A percentile compares a stretch with the other conserved stretches of the same genome.
Evolutionary conservation across 371 early-diverging fungal genomes (phyloP).

Genomic region (Capillidium heterosporum): DNA sequence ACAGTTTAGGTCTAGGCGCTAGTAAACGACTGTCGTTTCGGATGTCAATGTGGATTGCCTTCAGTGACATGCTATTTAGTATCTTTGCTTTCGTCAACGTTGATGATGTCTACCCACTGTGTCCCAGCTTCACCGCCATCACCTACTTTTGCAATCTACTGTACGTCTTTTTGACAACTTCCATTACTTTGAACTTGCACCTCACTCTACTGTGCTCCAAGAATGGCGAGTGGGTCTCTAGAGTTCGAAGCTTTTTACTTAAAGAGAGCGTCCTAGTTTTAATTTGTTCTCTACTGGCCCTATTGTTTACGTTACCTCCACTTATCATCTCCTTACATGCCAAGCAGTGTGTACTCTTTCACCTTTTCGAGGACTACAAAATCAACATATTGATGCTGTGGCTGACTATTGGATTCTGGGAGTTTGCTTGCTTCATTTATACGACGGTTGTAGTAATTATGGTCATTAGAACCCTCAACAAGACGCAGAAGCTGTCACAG

Average conservation of each 20-base stretch:
- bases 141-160: not conserved
- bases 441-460: not conserved
- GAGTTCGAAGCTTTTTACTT: not conserved
- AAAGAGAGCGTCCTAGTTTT: not conserved
- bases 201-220: not conserved
- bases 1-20: not conserved
- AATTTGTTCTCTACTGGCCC: not conserved
- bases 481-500: not conserved
- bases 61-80: not conserved
- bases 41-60: constrained; percentile 1
- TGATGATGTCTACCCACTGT: not conserved
- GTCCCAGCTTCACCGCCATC: not conserved
- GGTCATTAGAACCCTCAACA: too few species aligned
- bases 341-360: not conserved
- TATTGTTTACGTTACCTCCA: not conserved
- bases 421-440: not conserved
- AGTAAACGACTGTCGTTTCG: not conserved
- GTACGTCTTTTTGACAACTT: not conserved
- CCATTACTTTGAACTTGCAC: not conserved
- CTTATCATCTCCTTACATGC: not conserved
- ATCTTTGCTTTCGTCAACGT: not conserved
- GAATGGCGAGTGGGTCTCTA: not conserved
- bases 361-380: not conserved
- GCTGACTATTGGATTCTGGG: constrained; percentile 1
- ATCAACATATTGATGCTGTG: not conserved